Evolutionary conservation across 2,329 filamentous ascomycete species (phyloP), one percentile per base, ranked within the genome.

Genomic region (Pestalotiopsis sp.): DNA sequence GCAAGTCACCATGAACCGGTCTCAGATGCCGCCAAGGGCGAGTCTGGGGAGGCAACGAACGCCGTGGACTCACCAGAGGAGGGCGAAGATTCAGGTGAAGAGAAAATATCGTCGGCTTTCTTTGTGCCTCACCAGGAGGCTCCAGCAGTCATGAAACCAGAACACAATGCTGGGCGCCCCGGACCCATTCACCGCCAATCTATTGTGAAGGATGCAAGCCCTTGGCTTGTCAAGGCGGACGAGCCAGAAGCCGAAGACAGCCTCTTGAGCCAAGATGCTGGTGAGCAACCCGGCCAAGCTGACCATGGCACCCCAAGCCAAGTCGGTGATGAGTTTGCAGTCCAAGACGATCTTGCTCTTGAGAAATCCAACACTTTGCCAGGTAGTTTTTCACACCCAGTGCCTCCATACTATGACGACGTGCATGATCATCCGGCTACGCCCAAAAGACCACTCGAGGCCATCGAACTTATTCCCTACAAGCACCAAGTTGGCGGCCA

Each of bases 401-500:
- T 82, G 63, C 81, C 81, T 52, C 81, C 82, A 23, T 81, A 82
- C 73, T 81, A 84, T 71, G 85, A 84, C 66, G 80, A 88, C 73
- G 78, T 84, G 63, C 84, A 87, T 76, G 85, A 87, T 56, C 83
- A 86, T 67, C 83, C 88, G 70, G 83, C 82, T 78, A 81, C 77
- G 23, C 75, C 86, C 72, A 83, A 86, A 78, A 80, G 86, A 73
- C 94, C 95, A 3, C 85, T 97, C 36, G 93, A 95, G 71, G 95
- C 95, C 38, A 97, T 99, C 73, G 95, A 98, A 80, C 86, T 99
- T 70, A 97, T 98, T 76, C 96, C 96, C 1, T 99, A 98, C 81
- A 93, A 94, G 73, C 96, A 99, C 81, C 96, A 99, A 81, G 96
- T 99, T 67, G 96, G 96, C 69, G 96, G 96, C 0, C 96, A 99